Conservation (phyloP, 2,329 filamentous ascomycete species). For the Cytospora piceicola region DNA sequence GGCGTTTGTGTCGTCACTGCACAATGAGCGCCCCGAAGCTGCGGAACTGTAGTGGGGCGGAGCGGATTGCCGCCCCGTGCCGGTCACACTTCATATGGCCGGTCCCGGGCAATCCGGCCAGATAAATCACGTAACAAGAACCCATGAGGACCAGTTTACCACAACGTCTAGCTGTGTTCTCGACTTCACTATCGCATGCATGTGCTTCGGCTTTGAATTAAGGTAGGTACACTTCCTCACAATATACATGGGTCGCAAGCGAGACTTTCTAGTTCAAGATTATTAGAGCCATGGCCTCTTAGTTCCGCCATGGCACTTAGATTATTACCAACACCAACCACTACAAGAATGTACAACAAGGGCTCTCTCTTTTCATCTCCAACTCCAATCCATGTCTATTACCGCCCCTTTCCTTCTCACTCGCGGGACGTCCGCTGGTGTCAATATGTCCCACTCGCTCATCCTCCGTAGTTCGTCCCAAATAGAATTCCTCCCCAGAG, state of each 20-base stretch:
- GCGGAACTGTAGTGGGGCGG: neutral
- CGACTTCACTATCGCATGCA: neutral
- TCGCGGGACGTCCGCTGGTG: neutral
- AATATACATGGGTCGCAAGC: no score
- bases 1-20: no score
- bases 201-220: neutral
- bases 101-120: slow-evolving; percentile 1
- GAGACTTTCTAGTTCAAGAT: neutral
- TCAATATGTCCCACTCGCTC: neutral
- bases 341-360: slow-evolving; percentile 1
- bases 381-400: neutral
- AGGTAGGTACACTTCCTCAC: neutral
- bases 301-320: neutral
- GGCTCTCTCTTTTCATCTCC: neutral
- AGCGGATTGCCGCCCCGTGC: slow-evolving; percentile 3
- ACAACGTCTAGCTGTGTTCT: neutral
- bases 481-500: neutral
- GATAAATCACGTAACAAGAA: neutral
- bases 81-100: neutral
- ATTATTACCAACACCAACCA: neutral
- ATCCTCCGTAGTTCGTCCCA: no score
- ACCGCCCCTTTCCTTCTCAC: neutral
- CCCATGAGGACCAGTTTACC: neutral
- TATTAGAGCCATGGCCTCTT: neutral
- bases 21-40: neutral